Base-by-base conservation (phyloP, 441 rosid species). In the Gossypium gossypioides region DNA sequence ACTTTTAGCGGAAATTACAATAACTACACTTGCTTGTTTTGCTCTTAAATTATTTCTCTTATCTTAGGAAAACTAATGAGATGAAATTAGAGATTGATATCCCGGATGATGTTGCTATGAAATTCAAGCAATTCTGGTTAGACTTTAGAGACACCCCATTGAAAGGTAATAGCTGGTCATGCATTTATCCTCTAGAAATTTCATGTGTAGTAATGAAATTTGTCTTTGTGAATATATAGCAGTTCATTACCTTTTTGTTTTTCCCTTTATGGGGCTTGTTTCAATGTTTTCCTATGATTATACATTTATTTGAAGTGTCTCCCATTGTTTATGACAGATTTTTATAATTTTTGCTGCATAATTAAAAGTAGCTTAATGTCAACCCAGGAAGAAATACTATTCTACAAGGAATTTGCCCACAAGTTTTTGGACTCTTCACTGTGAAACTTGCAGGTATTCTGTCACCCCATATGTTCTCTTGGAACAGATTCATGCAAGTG, bases 361-460 rank as follows among this genome's bases (percentile, higher is more conserved):
- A 52, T 18, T 42, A 8, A 24, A 34, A 44, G 42, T 44, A 21
- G 13, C 72, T 65, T 40, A 2, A 22, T 67, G 56, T 48, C 9
- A n/a, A 48, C 15, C 16, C 83, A 92, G 96, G 98, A 72, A 84
- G 99, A 82, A 95, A 92, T 82, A 91, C 90, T 77, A 89, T 95
- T 82, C 78, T 95, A 64, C 85, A 79, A 76, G 97, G 90, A 74
- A 78, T 92, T 79, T 95, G 97, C 80, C 99, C 99, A 37, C 99
- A 95, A 83, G 76, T 95, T 67, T 89, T 95, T 86, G 99, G 99
- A 72, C 96, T 95, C 72, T 92, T 95, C 87, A 95, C 97, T n/a
- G 95, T 95, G 82, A 95, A 95, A 84, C 95, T 95, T 64, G 96
- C 99, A 79, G 98, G 97, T 95, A 69, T 32, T 42, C 18, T 66